These are phyloP conservation scores for Mycena capillaripes DNA, from an alignment of 768 basidiomycete genomes.

Conservation along the genomic window DNA sequence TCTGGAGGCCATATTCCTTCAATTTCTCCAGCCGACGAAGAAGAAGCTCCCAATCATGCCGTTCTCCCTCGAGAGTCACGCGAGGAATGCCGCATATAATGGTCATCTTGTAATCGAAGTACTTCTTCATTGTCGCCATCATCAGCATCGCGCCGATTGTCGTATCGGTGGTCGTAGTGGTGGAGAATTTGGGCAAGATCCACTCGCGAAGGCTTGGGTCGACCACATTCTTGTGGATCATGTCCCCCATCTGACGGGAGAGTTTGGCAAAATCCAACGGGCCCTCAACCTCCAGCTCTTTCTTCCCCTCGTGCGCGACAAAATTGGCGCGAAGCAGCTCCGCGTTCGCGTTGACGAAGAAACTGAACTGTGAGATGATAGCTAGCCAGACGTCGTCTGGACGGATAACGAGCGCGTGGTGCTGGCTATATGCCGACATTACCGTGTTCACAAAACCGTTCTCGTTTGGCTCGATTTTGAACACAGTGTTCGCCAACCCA, in stretches of 20 bases:
- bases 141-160: constrained; percentile 54
- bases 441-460: constrained; percentile 14
- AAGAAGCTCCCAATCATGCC: constrained; percentile 54
- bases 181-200: constrained; percentile 59
- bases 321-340: constrained; percentile 49
- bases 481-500: too few relatives aligned
- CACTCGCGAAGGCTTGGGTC: constrained; percentile 51
- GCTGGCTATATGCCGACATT: not conserved
- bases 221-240: constrained; percentile 44
- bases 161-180: constrained; percentile 56
- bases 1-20: constrained; percentile 49
- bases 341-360: constrained; percentile 54
- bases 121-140: constrained; percentile 58
- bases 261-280: constrained; percentile 36
- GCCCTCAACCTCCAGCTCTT: constrained; percentile 25
- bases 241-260: constrained; percentile 39
- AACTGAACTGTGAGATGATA: constrained; percentile 54
- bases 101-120: constrained; percentile 50
- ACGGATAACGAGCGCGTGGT: constrained; percentile 52
- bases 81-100: constrained; percentile 57
- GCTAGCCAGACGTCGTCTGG: constrained; percentile 67
- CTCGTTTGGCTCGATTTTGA: too few relatives aligned
- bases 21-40: constrained; percentile 55
- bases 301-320: constrained; percentile 43
- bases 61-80: constrained; percentile 57